phyloP scores from a whole-genome alignment of 2,329 filamentous ascomycete species.

The Claviceps maximensis region DNA sequence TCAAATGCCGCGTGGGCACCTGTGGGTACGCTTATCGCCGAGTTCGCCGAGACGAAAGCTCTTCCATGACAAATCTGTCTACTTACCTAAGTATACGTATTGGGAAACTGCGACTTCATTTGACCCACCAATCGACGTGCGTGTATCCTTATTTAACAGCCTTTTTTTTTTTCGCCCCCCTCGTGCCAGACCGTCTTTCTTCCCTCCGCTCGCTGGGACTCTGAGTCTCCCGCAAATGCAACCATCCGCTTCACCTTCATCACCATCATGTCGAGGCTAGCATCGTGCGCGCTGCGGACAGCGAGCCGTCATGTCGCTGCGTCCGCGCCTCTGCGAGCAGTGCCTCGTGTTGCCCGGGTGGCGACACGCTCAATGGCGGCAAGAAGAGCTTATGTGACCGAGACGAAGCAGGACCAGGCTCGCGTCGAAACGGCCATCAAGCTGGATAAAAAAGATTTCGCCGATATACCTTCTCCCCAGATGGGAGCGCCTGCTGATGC shows the following conservation, averaged over 20 bases:
- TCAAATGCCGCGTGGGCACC: conserved; percentile 11
- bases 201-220: conserved; percentile 8
- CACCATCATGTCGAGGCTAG: conserved; percentile 45
- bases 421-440: conserved; percentile 81
- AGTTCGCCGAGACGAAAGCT: conserved; percentile 20
- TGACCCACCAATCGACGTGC: not conserved
- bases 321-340: conserved; percentile 15
- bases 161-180: not conserved
- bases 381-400: conserved; percentile 65
- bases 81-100: too few relatives aligned
- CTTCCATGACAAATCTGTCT: conserved; percentile 22
- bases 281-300: conserved; percentile 61
- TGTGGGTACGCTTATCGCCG: conserved; percentile 21
- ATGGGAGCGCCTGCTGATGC: conserved; percentile 26
- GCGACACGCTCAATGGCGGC: conserved; percentile 11
- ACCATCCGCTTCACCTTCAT: conserved; percentile 11
- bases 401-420: conserved; percentile 65
- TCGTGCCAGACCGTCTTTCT: conserved; percentile 2
- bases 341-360: conserved; percentile 17
- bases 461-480: conserved; percentile 31
- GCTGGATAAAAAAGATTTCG: conserved; percentile 74
- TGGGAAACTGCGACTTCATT: conserved; percentile 3
- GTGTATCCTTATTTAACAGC: not conserved
- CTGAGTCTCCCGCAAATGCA: conserved; percentile 8
- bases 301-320: conserved; percentile 45